A percentile compares a stretch with the other conserved stretches of the same genome.
Conservation (phyloP, 2,329 filamentous ascomycete genomes). For the Neofusicoccum kwambonambiense region DNA sequence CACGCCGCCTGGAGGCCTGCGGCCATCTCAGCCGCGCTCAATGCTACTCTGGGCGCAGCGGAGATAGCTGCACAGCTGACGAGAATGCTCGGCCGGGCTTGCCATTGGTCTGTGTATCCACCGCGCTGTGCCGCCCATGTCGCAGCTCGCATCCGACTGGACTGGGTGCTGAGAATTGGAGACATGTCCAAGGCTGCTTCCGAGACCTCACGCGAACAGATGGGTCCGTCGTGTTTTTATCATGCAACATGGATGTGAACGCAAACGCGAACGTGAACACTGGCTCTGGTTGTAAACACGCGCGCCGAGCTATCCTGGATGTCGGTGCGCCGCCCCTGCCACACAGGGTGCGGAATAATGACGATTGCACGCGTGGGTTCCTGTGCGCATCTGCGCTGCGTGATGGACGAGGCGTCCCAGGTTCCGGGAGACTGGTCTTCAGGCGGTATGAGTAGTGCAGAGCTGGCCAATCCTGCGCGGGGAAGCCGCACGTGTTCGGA, state of each 20-base stretch:
- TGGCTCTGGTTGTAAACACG: neutral
- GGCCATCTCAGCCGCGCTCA: neutral
- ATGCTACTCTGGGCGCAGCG: neutral
- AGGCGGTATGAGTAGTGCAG: neutral
- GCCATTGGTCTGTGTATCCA: neutral
- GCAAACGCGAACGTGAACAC: neutral
- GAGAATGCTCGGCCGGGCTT: neutral
- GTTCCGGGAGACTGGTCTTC: neutral
- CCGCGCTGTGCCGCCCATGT: neutral
- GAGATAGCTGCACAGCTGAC: neutral
- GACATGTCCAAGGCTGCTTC: neutral
- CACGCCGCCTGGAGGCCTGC: neutral
- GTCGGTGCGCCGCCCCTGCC: neutral
- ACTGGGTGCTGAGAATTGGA: neutral
- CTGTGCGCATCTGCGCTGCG: neutral
- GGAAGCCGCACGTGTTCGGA: neutral
- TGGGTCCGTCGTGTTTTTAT: neutral
- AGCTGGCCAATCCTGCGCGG: neutral
- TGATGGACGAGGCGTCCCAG: constrained; percentile 2
- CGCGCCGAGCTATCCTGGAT: neutral
- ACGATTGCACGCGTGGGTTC: neutral
- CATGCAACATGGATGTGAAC: neutral
- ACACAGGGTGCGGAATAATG: neutral
- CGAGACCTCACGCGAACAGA: neutral
- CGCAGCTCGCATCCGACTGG: neutral